Conservation (phyloP, 306 rosid species). For the Fagus crenata region DNA sequence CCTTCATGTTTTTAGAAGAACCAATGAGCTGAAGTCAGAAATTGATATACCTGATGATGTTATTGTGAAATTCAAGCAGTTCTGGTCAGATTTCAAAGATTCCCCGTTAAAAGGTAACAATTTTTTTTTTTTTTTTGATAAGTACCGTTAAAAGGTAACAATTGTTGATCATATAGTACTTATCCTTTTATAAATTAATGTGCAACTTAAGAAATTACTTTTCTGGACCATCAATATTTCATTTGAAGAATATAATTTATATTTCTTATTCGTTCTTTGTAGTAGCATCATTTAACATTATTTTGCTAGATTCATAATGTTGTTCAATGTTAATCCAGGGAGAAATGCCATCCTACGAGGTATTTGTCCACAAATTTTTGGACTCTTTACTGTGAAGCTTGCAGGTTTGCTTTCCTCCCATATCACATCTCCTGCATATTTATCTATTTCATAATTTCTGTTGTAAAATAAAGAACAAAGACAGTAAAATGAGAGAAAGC, state of each 20-base stretch:
- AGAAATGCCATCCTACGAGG: slow-evolving; percentile 91
- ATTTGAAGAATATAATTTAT: slow-evolving; percentile 8
- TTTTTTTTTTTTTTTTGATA: not conserved
- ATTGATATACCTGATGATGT: slow-evolving; percentile 64
- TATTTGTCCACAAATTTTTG: slow-evolving; percentile 91
- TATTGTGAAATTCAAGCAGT: slow-evolving; percentile 60
- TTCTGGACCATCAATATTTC: slow-evolving; percentile 5
- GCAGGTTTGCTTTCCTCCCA: slow-evolving; percentile 59
- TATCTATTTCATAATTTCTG: not conserved
- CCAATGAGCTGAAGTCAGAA: slow-evolving; percentile 77
- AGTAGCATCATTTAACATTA: slow-evolving; percentile 11
- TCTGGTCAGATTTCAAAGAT: slow-evolving; percentile 72
- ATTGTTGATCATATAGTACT: slow-evolving; percentile 14
- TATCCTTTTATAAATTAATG: slow-evolving; percentile 1
- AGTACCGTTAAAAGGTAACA: slow-evolving; percentile 74
- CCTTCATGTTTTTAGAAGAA: slow-evolving; percentile 57
- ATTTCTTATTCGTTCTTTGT: slow-evolving; percentile 2
- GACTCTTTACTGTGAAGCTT: slow-evolving; percentile 91
- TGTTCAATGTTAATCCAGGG: slow-evolving; percentile 57
- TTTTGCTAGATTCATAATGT: slow-evolving; percentile 26
- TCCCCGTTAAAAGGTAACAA: slow-evolving; percentile 78
- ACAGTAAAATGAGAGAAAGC: no score
- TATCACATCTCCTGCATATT: slow-evolving; percentile 12
- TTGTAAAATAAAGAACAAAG: no score
- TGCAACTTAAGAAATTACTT: slow-evolving; percentile 20